Conservation (phyloP, 352 stramenopile genomes). For the Pythium angustatum region DNA sequence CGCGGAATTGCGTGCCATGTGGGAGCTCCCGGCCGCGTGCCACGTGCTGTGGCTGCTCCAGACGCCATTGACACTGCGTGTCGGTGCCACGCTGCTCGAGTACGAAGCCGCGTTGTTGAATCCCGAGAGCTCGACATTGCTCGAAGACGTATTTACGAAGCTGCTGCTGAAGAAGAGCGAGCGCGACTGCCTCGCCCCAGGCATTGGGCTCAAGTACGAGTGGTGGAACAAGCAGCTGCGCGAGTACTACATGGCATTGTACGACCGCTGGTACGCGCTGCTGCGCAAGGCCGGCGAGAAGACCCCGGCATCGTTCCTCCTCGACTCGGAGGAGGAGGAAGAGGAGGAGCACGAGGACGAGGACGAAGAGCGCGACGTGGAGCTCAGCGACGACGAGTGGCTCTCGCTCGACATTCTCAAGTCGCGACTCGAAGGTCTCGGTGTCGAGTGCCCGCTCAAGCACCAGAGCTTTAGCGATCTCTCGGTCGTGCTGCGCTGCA, state of each 20-base stretch:
- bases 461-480: conserved; percentile 77
- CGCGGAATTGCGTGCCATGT: conserved; percentile 53
- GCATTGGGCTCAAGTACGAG: conserved; percentile 84
- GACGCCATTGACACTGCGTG: conserved; percentile 72
- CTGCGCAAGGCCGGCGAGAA: conserved; percentile 71
- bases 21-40: conserved; percentile 76
- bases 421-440: conserved; percentile 33
- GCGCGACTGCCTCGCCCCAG: conserved; percentile 66
- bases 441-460: conserved; percentile 42
- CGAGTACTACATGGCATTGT: conserved; percentile 81
- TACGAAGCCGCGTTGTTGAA: conserved; percentile 81
- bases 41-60: conserved; percentile 87
- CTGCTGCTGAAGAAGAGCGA: conserved; percentile 84
- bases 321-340: conserved; percentile 56
- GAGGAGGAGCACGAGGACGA: conserved; percentile 13
- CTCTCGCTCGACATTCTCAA: conserved; percentile 34
- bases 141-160: conserved; percentile 88
- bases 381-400: conserved; percentile 82
- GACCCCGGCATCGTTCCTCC: conserved; percentile 62
- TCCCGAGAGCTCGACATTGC: conserved; percentile 61
- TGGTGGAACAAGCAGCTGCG: conserved; percentile 89
- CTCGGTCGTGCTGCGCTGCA: conserved; percentile 68
- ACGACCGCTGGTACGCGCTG: conserved; percentile 81
- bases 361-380: conserved; percentile 54
- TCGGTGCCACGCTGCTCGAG: conserved; percentile 77